A percentile compares a stretch with the other conserved stretches of the same genome.
Conservation (phyloP, 768 basidiomycete species). For the Megacollybia marginata region DNA sequence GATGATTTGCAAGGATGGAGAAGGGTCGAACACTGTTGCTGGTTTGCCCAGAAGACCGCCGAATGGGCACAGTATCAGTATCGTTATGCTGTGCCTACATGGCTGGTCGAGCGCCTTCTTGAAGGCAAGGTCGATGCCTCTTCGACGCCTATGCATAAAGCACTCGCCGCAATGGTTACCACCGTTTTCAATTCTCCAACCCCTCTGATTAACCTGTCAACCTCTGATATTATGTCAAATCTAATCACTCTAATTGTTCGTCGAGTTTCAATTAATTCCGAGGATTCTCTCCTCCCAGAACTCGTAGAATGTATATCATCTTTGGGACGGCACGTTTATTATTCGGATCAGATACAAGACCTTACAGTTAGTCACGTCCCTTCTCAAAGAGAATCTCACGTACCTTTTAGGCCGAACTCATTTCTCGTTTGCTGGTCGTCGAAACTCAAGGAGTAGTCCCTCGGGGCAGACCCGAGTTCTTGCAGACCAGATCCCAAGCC, state of each 20-base stretch:
- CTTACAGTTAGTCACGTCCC: slow-evolving; percentile 44
- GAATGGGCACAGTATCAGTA: slow-evolving; percentile 93
- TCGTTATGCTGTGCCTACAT: slow-evolving; percentile 82
- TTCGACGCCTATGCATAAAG: slow-evolving; percentile 43
- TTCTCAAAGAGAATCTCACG: not conserved
- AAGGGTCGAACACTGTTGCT: slow-evolving; percentile 66
- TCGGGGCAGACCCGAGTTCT: slow-evolving; percentile 22
- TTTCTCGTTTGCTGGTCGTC: slow-evolving; percentile 63
- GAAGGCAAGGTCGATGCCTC: slow-evolving; percentile 47
- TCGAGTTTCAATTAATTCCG: slow-evolving; percentile 49
- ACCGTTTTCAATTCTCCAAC: slow-evolving; percentile 76
- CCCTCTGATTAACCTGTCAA: slow-evolving; percentile 84
- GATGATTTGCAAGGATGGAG: slow-evolving; percentile 58
- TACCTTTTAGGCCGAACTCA: slow-evolving; percentile 56
- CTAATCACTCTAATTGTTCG: slow-evolving; percentile 70
- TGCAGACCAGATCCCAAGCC: slow-evolving; percentile 48
- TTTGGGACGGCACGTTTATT: slow-evolving; percentile 87
- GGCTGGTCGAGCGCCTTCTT: slow-evolving; percentile 71
- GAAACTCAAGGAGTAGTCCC: slow-evolving; percentile 55
- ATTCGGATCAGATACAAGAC: slow-evolving; percentile 93
- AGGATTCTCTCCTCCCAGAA: slow-evolving; percentile 58
- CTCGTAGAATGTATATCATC: slow-evolving; percentile 76
- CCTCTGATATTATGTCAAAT: slow-evolving; percentile 80
- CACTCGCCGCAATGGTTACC: slow-evolving; percentile 73
- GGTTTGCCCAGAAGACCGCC: slow-evolving; percentile 71